phyloP scores from a whole-genome alignment of 371 early-diverging fungal species.

The Gilbertella persicaria region DNA sequence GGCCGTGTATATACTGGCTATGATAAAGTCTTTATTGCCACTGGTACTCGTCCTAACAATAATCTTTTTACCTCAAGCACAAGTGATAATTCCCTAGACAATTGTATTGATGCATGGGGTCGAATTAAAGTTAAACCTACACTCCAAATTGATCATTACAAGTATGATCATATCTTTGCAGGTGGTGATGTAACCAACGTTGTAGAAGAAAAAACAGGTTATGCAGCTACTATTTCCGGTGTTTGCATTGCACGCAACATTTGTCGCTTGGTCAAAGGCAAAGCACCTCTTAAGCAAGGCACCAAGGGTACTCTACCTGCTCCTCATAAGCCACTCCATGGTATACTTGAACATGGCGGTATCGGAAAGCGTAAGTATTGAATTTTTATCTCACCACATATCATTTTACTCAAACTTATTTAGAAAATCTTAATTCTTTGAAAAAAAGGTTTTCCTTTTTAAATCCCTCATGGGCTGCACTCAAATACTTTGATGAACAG shows the following conservation, averaged over 20 bases:
- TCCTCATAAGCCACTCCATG: slow-evolving; percentile 42
- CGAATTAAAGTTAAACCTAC: slow-evolving; percentile 62
- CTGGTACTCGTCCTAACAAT: slow-evolving; percentile 45
- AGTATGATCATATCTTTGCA: slow-evolving; percentile 63
- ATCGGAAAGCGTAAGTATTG: slow-evolving; percentile 47
- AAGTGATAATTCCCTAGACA: slow-evolving; percentile 25
- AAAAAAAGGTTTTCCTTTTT: slow-evolving; percentile 36
- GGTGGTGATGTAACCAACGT: slow-evolving; percentile 71
- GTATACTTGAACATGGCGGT: slow-evolving; percentile 43
- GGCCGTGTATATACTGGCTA: slow-evolving; percentile 32
- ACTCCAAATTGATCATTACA: slow-evolving; percentile 60
- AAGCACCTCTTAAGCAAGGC: slow-evolving; percentile 42
- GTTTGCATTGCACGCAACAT: slow-evolving; percentile 57
- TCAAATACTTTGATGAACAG: slow-evolving; percentile 41
- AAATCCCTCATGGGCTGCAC: slow-evolving; percentile 40
- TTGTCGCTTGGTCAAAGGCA: slow-evolving; percentile 51
- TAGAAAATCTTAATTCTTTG: slow-evolving; percentile 24
- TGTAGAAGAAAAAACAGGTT: slow-evolving; percentile 65
- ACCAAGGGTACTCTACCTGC: slow-evolving; percentile 43
- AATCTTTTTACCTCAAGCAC: slow-evolving; percentile 23
- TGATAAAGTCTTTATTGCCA: slow-evolving; percentile 46
- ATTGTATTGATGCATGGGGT: slow-evolving; percentile 41
- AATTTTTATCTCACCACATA: background rate
- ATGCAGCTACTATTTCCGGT: slow-evolving; percentile 61
- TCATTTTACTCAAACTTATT: background rate